Percentiles rank a stretch among this genome's conserved stretches.
phyloP scores from a whole-genome alignment of 2,329 filamentous ascomycete species.

The Didymella glomerata region DNA sequence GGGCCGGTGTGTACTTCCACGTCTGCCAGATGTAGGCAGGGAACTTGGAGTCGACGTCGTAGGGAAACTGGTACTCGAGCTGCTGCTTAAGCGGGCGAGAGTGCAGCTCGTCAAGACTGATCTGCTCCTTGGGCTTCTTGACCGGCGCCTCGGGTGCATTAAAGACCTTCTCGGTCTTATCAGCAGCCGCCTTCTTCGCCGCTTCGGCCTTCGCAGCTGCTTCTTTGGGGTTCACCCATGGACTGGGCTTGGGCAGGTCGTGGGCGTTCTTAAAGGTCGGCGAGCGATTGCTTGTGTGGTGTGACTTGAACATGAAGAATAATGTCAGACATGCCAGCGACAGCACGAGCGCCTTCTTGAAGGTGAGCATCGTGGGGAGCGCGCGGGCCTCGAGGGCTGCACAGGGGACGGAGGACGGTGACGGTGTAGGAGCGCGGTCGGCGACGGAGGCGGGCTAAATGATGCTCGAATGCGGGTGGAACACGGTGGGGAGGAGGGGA shows the following conservation, averaged over 20 bases:
- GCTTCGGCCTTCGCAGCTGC: constrained; percentile 24
- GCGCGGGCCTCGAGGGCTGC: background rate
- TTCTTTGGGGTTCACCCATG: constrained; percentile 42
- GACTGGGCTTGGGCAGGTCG: constrained; percentile 48
- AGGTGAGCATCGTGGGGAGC: constrained; percentile 72
- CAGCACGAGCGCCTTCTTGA: constrained; percentile 76
- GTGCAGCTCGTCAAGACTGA: constrained; percentile 73
- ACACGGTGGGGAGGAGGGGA: background rate
- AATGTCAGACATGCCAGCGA: constrained; percentile 74
- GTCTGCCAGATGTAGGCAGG: constrained; percentile 99
- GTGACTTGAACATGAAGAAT: constrained; percentile 73
- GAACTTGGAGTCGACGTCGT: constrained; percentile 87
- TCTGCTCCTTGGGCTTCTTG: constrained; percentile 63
- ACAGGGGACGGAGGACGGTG: background rate
- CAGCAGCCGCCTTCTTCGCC: constrained; percentile 22
- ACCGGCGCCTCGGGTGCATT: constrained; percentile 39
- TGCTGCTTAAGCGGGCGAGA: constrained; percentile 78
- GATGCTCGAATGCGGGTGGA: background rate
- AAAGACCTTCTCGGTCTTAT: constrained; percentile 39
- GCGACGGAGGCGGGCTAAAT: background rate
- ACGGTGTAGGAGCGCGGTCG: background rate
- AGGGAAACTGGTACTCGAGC: constrained; percentile 91
- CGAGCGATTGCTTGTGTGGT: constrained; percentile 55
- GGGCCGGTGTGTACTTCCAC: constrained; percentile 87
- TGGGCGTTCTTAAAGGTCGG: constrained; percentile 45